Base-by-base conservation (phyloP, 768 basidiomycete species). In the Collybiopsis luxurians region DNA sequence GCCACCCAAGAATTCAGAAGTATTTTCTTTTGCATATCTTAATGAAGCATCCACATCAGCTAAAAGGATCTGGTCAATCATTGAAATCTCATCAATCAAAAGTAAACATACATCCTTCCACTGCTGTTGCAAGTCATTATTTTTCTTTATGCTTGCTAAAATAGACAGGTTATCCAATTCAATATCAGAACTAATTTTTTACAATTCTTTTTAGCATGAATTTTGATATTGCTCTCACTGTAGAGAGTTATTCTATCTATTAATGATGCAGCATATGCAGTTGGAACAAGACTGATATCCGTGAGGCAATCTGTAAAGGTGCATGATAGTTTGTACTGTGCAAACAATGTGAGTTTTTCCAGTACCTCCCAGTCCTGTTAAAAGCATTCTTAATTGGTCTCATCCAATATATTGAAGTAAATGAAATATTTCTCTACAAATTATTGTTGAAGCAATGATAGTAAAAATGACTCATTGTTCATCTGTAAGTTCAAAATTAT, bases 281-380 rank as follows among this genome's bases (percentile, higher is more conserved):
- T 71, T 0, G 67, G 70, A 4, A 68, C 70, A 1, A 71, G 21
- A 70, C 2, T 67, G 23, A 12, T 72, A 63, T 2, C 57, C 47
- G 44, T 72, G 63, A 0, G 17, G 61, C 39, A 53, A 59, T 1
- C 64, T 58, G 50, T 64, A 68, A 1, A 34, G 30, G 2, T 26
- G 34, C 68, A 73, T 69, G 0, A 73, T 53, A 0, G 19, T 2
- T 26, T 65, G 46, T 0, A 73, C 48, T 0, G 69, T 67, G 15
- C 60, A 40, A 0, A 71, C 65, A 28, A 70, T 63, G 43, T 71
- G 64, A 4, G 65, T 73, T 57, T 73, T 73, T 4, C 71, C 71
- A 30, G 69, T 72, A 0, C 71, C 70, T 2, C 69, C 71, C 3
- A 70, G 67, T 0, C 70, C 69, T 17, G 64, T 66, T 54, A 71